A percentile compares a stretch with the other conserved stretches of the same genome.
These are phyloP conservation scores for Leishmania gerbilli DNA, from an alignment of 208 protist species.

Conservation along the genomic window DNA sequence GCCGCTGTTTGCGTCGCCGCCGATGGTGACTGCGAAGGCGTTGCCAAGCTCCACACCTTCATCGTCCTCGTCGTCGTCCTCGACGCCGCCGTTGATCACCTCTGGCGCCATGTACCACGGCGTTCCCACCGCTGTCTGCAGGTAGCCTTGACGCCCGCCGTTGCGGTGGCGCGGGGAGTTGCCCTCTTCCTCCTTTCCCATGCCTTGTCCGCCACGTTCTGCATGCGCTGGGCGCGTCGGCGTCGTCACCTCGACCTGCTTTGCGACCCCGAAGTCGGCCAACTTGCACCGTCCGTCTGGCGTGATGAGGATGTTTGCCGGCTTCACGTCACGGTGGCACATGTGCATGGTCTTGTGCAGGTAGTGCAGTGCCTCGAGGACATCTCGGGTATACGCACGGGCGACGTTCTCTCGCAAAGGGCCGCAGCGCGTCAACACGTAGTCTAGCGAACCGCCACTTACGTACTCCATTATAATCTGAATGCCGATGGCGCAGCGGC, in stretches of 20 bases:
- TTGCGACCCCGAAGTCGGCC: constrained; percentile 88
- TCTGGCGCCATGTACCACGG: constrained; percentile 94
- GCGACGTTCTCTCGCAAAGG: constrained; percentile 75
- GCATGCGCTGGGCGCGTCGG: not conserved
- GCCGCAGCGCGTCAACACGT: constrained; percentile 60
- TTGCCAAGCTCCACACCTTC: constrained; percentile 10
- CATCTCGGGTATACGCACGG: constrained; percentile 71
- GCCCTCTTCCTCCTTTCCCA: not conserved
- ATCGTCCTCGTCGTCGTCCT: constrained; percentile 49
- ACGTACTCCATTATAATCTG: constrained; percentile 92
- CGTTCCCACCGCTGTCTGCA: constrained; percentile 87
- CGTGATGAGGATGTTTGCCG: constrained; percentile 90
- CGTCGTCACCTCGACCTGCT: constrained; percentile 47
- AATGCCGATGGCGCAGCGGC: constrained; percentile 65
- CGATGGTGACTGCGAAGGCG: not conserved
- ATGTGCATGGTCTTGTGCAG: constrained; percentile 79
- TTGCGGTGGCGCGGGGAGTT: not conserved
- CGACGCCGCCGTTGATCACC: constrained; percentile 65
- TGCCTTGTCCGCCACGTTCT: not conserved
- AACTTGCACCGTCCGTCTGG: constrained; percentile 85
- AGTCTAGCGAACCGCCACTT: constrained; percentile 79
- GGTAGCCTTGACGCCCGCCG: constrained; percentile 27
- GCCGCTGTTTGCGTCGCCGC: not conserved
- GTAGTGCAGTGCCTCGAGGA: constrained; percentile 80
- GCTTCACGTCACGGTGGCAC: constrained; percentile 93